phyloP scores from a whole-genome alignment of 306 rosid species.

The Corylus avellana region DNA sequence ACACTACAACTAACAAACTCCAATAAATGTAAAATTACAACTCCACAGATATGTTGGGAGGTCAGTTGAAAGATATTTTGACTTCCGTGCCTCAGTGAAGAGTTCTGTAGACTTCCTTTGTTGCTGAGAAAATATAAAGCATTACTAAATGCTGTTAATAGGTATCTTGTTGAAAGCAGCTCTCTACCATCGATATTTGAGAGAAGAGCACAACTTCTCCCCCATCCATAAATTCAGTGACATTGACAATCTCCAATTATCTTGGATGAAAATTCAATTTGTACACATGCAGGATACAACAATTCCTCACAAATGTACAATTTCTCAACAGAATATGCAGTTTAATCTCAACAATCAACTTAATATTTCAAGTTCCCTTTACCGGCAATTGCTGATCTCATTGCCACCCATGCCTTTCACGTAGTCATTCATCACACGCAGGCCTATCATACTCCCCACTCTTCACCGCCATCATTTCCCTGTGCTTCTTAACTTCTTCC shows the following conservation, averaged over 20 bases:
- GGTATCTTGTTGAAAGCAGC: background rate
- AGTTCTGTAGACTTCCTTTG: background rate
- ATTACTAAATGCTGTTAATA: background rate
- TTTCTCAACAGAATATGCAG: slow-evolving; percentile 19
- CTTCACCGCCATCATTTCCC: slow-evolving; percentile 45
- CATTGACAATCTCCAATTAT: background rate
- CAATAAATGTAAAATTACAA: background rate
- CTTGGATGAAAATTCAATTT: background rate
- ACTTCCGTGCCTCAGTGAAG: too few species aligned
- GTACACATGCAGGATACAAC: background rate
- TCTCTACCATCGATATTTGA: background rate
- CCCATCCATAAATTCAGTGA: background rate
- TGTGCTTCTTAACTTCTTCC: slow-evolving; percentile 44
- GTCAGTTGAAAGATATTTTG: background rate
- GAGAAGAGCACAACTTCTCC: background rate
- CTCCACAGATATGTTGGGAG: background rate
- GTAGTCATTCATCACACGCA: slow-evolving; percentile 22
- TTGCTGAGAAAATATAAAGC: background rate
- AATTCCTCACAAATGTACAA: slow-evolving; percentile 10
- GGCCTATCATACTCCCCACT: slow-evolving; percentile 17
- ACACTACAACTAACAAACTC: background rate
- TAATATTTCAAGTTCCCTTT: slow-evolving; percentile 3
- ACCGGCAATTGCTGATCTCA: slow-evolving; percentile 14
- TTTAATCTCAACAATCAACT: slow-evolving; percentile 21
- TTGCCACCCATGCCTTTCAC: slow-evolving; percentile 1